Base-by-base conservation (phyloP, 2,329 filamentous ascomycete genomes). In the Neophaeococcomyces mojaviensis region DNA sequence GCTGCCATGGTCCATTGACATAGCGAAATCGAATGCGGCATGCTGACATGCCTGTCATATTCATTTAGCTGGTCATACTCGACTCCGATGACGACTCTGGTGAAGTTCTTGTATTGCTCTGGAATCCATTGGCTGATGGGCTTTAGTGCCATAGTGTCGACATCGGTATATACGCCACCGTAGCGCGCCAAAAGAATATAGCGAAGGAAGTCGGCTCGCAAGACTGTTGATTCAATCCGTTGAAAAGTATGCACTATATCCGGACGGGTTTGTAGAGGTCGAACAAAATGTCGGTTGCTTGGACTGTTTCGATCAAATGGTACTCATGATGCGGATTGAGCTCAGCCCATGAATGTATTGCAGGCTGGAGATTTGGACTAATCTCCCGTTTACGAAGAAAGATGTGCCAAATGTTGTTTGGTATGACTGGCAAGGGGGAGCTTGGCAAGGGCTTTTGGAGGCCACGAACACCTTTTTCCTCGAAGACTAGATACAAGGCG, bases 1-100 rank as follows among this genome's bases (percentile, higher is more conserved):
- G 65, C 69, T 24, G 68, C 66, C 55, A 97, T 95, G 1, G 90
- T 97, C 90, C 90, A 97, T 64, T 97, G 90, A 68, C 90, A 97
- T 67, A 97, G 16, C 16, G 12, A 20, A 9, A 96, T 63, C 96
- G 90, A 50, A 97, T 88, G 52, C 89, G 80, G 48, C 90, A 84
- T 52, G 87, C 92, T 71, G 96, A 97, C 89, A 32, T 79, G 76
- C 90, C 90, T 97, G 64, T 97, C 90, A 2, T 79, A 78, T 32
- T 90, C 80, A 65, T 96, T 88, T 0, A 90, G 88, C 16, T 37
- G 35, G 61, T 97, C 90, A 4, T 90, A 90, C 69, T 97, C 90
- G 54, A 97, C 95, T 49, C 90, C 90, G 59, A 96, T 76, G 31
- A 97, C 82, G 51, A 97, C 74, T 6, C 90, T 90, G 56, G 24